Base-by-base conservation (phyloP, 257 asterid genomes). In the Nicotiana tabacum region DNA sequence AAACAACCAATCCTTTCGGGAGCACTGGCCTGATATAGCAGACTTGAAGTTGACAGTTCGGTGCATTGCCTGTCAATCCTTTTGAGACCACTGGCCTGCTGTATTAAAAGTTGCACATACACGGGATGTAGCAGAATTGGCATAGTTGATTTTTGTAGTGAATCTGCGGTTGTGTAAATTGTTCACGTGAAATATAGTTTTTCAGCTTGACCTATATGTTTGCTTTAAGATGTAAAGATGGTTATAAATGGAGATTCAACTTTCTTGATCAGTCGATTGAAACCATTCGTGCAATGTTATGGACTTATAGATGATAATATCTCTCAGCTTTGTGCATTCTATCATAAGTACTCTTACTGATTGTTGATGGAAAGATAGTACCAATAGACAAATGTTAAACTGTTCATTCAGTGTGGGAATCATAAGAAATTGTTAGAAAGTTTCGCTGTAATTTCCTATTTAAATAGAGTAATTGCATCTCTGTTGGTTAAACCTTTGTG, bases 1-100 rank as follows among this genome's bases (percentile, higher is more conserved):
- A 91, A 65, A 21, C 92, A 6, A 86, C 87, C 77, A 95, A 95
- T 87, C 99, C 98, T 35, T 93, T 95, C 51, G 97, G 98, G 64
- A 84, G 91, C 85, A 78, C 93, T 0, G 91, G 95, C 60, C 90
- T 93, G 74, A 82, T 95, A 82, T 93, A 86, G 80, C 79, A 79
- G 80, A 77, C 60, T 57, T 88, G 27, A 24, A 24, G 27, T 24
- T 24, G 85, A 87, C 86, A 67, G 17, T 92, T 90, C 61, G 91
- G 90, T 35, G 89, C 92, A 3, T 95, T 89, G 78, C 95, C 97
- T 9, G 89, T 46, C 79, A 88, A 91, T 86, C 99, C 97, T 43
- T 93, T 93, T 58, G 94, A 97, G 76, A 84, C 92, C 85, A 77
- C 39, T 72, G 24, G 61, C 7, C 39, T 74, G 62, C 43, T 74